Conservation (phyloP, 2,329 filamentous ascomycete genomes). For the Colletotrichum sp. region DNA sequence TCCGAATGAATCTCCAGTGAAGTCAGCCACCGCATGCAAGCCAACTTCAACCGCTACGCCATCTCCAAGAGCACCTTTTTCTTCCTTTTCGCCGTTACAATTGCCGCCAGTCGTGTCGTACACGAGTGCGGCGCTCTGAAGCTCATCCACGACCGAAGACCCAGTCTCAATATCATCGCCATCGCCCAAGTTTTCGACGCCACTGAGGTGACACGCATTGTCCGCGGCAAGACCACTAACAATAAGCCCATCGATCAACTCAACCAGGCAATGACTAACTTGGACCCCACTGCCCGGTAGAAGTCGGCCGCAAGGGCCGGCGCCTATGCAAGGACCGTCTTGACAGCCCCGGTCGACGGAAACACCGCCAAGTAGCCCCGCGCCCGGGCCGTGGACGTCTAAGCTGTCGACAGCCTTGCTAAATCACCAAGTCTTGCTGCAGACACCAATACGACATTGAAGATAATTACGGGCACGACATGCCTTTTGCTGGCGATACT, state of each 20-base stretch:
- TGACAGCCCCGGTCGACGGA: not conserved
- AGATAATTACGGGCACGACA: not conserved
- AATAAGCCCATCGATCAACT: not conserved
- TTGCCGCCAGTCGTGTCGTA: not conserved
- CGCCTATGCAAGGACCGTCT: not conserved
- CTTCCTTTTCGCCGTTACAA: not conserved
- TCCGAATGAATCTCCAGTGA: not conserved
- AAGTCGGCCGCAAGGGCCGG: not conserved
- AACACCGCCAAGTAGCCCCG: not conserved
- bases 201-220: not conserved
- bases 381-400: not conserved
- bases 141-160: not conserved
- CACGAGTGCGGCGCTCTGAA: not conserved
- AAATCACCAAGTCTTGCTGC: not conserved
- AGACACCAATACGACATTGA: not conserved
- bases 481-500: rapidly evolving
- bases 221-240: not conserved
- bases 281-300: not conserved
- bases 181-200: not conserved
- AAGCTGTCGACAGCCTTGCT: not conserved
- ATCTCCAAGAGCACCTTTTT: not conserved
- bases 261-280: not conserved
- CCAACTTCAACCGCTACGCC: not conserved
- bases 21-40: not conserved
- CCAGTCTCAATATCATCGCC: not conserved